Evolutionary conservation across 371 early-diverging fungal species (phyloP).

Genomic region (Blakeslea trispora): DNA sequence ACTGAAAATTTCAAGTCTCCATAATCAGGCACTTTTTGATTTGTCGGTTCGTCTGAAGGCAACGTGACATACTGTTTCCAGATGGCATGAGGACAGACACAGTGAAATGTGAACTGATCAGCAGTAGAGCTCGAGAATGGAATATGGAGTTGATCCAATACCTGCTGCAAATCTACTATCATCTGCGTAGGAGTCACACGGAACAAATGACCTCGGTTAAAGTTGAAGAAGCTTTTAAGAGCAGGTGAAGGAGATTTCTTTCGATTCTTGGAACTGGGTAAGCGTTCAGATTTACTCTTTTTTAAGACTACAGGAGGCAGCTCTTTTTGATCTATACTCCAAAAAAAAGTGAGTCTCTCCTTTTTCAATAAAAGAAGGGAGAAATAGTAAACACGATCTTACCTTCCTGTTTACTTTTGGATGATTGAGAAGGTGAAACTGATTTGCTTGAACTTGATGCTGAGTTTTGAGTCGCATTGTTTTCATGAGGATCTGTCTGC

Average conservation of each 20-base stretch:
- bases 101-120: slow-evolving; percentile 25
- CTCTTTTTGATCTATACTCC: not conserved
- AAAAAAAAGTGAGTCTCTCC: not conserved
- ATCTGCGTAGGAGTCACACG: slow-evolving; percentile 30
- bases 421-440: not conserved
- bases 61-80: slow-evolving; percentile 1
- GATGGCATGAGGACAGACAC: slow-evolving; percentile 11
- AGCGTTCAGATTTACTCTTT: slow-evolving; percentile 16
- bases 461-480: not conserved
- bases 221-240: slow-evolving; percentile 39
- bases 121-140: slow-evolving; percentile 5
- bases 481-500: slow-evolving; percentile 1
- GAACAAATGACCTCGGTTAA: slow-evolving; percentile 37
- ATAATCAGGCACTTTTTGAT: not conserved
- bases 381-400: not conserved
- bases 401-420: not conserved
- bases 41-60: not conserved
- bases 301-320: not conserved
- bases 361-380: not conserved
- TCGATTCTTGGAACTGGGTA: slow-evolving; percentile 1
- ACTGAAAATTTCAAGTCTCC: slow-evolving; percentile 26
- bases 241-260: slow-evolving; percentile 6
- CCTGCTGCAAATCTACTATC: slow-evolving; percentile 29
- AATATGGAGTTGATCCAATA: slow-evolving; percentile 25
- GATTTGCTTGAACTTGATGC: not conserved